Base-by-base conservation (phyloP, 1,284 basidiomycete genomes). In the Vanrija sp. region DNA sequence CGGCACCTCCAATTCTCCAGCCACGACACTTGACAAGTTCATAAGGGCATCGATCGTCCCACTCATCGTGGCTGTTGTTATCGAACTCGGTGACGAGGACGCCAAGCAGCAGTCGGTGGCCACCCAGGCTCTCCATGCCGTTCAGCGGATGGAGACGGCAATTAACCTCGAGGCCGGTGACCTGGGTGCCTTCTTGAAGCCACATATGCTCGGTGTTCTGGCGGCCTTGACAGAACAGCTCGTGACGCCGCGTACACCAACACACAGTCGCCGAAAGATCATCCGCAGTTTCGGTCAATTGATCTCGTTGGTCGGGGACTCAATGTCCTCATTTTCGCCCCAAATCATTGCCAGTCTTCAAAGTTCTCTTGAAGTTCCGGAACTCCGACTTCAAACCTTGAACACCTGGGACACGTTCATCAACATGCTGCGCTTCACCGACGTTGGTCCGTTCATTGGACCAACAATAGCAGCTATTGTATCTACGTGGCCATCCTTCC, bases 261-360 rank as follows among this genome's bases (percentile, higher is more conserved):
- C 83, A 0, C 76, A 78, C 12, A 79, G 80, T 38, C 94, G 94
- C 69, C 81, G 82, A 52, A 85, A 84, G 66, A 86, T 93, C 51
- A 78, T 95, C 38, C 83, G 88, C 42, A 88, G 91, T 61, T 78
- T 97, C 23, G 91, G 89, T 5, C 82, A 80, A 2, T 80, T 98
- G 38, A 83, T 92, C 18, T 72, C 78, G 21, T 80, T 84, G 21
- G 84, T 96, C 47, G 93, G 90, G 0, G 76, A 85, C 12, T 78
- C 83, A 0, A 86, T 92, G 64, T 82, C 80, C 38, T 83, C 83
- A 49, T 86, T 91, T 55, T 86, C 89, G 2, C 89, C 91, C 9
- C 64, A 96, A 91, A 87, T 98, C 65, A 92, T 98, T 87, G 92
- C 95, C 0, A 92, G 89, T n/a, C 82, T 98, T 43, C 95, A 97